Evolutionary conservation across 306 rosid species (phyloP).

Genomic region (Cucurbita pepo): DNA sequence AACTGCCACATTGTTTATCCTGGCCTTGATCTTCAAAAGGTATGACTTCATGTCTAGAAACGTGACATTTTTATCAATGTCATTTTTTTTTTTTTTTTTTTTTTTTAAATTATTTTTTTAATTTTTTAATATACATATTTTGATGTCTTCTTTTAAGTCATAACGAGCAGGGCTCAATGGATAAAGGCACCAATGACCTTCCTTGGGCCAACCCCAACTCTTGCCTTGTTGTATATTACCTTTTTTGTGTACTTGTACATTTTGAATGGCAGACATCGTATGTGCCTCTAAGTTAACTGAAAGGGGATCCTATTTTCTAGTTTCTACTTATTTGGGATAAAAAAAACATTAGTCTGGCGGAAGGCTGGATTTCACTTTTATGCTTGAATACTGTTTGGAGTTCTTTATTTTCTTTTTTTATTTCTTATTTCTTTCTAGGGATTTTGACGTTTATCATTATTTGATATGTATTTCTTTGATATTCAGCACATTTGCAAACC

Average conservation of each 20-base stretch:
- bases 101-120: too few species aligned
- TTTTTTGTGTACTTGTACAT: not conserved
- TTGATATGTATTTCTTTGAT: not conserved
- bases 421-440: too few species aligned
- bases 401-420: not conserved
- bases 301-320: not conserved
- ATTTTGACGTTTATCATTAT: too few species aligned
- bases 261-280: not conserved
- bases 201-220: not conserved
- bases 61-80: not conserved
- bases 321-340: not conserved
- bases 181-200: not conserved
- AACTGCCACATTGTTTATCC: constrained; percentile 83
- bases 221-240: not conserved
- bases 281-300: not conserved
- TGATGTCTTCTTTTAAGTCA: not conserved
- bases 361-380: not conserved
- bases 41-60: constrained; percentile 7
- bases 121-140: not conserved
- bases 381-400: not conserved
- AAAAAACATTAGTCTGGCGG: not conserved
- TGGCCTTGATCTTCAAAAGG: constrained; percentile 82
- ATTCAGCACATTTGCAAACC: not conserved
- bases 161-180: not conserved
- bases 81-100: not conserved